Conservation (phyloP, 2,329 filamentous ascomycete species). For the Madurella fahalii region DNA sequence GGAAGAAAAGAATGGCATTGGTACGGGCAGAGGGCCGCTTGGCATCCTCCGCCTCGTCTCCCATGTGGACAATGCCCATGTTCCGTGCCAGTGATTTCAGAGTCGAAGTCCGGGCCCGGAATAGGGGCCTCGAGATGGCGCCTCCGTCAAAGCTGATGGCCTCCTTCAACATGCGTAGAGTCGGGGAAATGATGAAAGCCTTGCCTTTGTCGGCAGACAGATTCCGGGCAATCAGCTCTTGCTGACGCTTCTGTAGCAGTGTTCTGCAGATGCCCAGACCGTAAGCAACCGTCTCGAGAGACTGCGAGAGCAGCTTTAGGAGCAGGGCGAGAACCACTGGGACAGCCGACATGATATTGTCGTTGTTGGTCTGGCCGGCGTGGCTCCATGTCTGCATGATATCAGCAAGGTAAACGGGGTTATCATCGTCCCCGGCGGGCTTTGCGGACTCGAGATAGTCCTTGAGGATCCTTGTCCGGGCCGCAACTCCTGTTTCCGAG, state of each 20-base stretch:
- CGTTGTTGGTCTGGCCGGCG: conserved; percentile 73
- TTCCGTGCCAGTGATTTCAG: conserved; percentile 78
- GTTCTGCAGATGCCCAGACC: conserved; percentile 77
- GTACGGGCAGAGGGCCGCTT: conserved; percentile 76
- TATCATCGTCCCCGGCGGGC: conserved; percentile 50
- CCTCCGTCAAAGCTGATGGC: conserved; percentile 84
- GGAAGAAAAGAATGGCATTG: conserved; percentile 75
- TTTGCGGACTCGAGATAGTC: conserved; percentile 62
- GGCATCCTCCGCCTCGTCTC: conserved; percentile 59
- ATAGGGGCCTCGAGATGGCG: conserved; percentile 69
- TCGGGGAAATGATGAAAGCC: conserved; percentile 84
- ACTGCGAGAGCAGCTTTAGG: conserved; percentile 69
- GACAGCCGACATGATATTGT: conserved; percentile 74
- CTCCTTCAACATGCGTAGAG: conserved; percentile 79
- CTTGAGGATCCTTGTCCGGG: conserved; percentile 56
- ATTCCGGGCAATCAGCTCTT: conserved; percentile 75
- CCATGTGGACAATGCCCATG: conserved; percentile 63
- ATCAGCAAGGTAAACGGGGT: conserved; percentile 66
- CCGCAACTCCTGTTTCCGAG: conserved; percentile 44
- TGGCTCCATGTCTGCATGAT: conserved; percentile 86
- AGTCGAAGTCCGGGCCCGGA: conserved; percentile 71
- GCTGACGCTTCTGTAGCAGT: conserved; percentile 73
- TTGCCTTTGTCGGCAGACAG: conserved; percentile 77
- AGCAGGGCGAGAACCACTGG: conserved; percentile 78
- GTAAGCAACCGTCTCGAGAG: conserved; percentile 69